Evolutionary conservation across 805 yeast species (phyloP).

Genomic region (Kodamaea kakaduensis): DNA sequence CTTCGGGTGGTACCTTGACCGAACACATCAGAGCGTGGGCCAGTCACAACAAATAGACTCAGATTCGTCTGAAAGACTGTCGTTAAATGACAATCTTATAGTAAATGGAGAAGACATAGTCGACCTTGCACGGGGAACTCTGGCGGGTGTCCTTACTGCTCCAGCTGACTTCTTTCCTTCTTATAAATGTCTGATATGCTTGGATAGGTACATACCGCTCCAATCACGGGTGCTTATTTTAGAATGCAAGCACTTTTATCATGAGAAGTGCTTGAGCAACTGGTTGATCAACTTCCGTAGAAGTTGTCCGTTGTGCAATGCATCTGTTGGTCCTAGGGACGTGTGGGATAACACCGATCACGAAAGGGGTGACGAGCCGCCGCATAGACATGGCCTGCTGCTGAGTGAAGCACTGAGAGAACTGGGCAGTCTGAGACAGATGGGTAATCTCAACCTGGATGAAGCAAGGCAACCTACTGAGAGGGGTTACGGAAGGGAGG

Average conservation of each 20-base stretch:
- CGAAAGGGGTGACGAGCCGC: background rate
- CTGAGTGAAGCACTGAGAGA: too few species aligned
- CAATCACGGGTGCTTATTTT: constrained; percentile 47
- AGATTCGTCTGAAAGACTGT: constrained; percentile 7
- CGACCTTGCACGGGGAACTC: constrained; percentile 8
- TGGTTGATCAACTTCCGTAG: constrained; percentile 56
- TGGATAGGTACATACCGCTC: constrained; percentile 48
- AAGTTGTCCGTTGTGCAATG: constrained; percentile 58
- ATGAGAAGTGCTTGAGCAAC: constrained; percentile 52
- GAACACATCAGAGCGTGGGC: constrained; percentile 25
- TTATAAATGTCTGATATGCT: constrained; percentile 57
- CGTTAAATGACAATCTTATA: constrained; percentile 10
- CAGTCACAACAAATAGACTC: constrained; percentile 12
- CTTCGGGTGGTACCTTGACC: constrained; percentile 28
- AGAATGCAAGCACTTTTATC: constrained; percentile 61
- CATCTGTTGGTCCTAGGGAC: constrained; percentile 1
- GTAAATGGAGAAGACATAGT: constrained; percentile 23
- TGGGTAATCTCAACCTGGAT: too few species aligned
- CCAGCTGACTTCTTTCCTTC: constrained; percentile 38
- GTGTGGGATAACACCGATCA: background rate
- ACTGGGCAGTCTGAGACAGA: too few species aligned
- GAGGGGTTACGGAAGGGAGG: too few species aligned
- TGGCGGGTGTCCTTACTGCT: constrained; percentile 19
- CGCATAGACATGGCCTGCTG: too few species aligned
- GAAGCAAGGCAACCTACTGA: too few species aligned